Evolutionary conservation across 192 early-diverging fungal species (phyloP).

Genomic region (Gamsiella multidivaricata): DNA sequence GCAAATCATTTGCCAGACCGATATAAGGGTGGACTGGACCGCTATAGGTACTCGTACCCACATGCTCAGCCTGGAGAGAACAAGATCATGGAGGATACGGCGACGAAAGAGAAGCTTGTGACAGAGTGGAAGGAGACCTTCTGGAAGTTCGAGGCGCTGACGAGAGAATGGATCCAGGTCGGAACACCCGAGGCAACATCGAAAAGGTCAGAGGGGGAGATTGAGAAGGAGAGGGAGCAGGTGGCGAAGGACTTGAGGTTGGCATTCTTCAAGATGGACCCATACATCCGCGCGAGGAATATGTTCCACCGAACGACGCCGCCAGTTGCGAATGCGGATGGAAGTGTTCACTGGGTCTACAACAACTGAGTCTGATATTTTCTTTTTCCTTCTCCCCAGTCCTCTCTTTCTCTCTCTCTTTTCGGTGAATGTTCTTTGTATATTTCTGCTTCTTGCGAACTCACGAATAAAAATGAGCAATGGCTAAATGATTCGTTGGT

Average conservation of each 20-base stretch:
- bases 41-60: slow-evolving; percentile 61
- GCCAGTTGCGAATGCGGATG: slow-evolving; percentile 13
- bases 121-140: slow-evolving; percentile 43
- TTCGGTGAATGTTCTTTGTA: neutral
- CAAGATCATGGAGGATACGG: slow-evolving; percentile 29
- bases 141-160: slow-evolving; percentile 60
- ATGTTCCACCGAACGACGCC: slow-evolving; percentile 39
- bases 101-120: slow-evolving; percentile 18
- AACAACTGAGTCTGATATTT: slow-evolving; percentile 9
- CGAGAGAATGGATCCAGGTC: slow-evolving; percentile 55
- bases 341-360: slow-evolving; percentile 20
- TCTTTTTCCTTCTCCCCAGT: neutral
- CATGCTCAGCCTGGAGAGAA: slow-evolving; percentile 54
- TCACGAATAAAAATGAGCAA: too few species aligned
- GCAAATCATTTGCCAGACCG: slow-evolving; percentile 66
- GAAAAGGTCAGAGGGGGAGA: slow-evolving; percentile 39
- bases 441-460: too few species aligned
- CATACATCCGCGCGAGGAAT: slow-evolving; percentile 56
- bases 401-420: neutral
- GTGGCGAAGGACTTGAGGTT: slow-evolving; percentile 53
- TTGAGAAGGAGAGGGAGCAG: slow-evolving; percentile 47
- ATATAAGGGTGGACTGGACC: slow-evolving; percentile 64
- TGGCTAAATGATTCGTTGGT: too few species aligned
- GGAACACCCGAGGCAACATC: slow-evolving; percentile 3
- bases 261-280: slow-evolving; percentile 59